phyloP scores from a whole-genome alignment of 2,329 filamentous ascomycete species.

The Colletotrichum australisinense region DNA sequence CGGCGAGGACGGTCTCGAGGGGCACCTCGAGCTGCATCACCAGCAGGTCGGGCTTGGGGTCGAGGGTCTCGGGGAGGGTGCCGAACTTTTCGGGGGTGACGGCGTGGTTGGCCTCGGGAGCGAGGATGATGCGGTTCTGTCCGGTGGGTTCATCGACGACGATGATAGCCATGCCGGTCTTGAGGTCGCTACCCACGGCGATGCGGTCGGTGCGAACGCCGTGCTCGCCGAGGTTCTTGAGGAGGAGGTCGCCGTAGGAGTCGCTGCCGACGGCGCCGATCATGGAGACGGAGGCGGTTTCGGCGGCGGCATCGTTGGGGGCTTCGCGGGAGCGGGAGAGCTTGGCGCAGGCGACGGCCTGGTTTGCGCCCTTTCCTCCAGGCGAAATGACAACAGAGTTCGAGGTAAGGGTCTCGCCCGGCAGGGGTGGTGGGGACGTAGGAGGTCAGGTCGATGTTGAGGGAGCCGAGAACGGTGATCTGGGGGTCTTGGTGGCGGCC shows the following conservation, averaged over 20 bases:
- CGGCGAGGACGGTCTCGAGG: conserved; percentile 71
- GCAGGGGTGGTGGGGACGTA: conserved; percentile 82
- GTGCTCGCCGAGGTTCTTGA: conserved; percentile 66
- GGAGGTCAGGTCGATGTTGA: conserved; percentile 94
- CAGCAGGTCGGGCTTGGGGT: conserved; percentile 68
- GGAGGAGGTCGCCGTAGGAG: conserved; percentile 71
- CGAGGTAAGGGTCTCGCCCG: conserved; percentile 89
- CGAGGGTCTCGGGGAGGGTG: conserved; percentile 40
- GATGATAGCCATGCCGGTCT: conserved; percentile 80
- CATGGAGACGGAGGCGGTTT: conserved; percentile 69
- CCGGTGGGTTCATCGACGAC: conserved; percentile 78
- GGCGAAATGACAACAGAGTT: conserved; percentile 82
- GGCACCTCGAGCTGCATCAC: conserved; percentile 86
- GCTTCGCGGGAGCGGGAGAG: conserved; percentile 68
- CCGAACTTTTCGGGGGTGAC: conserved; percentile 51
- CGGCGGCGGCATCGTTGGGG: conserved; percentile 45
- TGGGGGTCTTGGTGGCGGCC: conserved; percentile 41
- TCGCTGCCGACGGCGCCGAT: conserved; percentile 79
- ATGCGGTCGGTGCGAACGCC: conserved; percentile 72
- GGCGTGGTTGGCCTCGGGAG: conserved; percentile 76
- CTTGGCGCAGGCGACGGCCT: conserved; percentile 89
- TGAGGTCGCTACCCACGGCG: conserved; percentile 48
- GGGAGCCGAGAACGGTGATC: conserved; percentile 89
- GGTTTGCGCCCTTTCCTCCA: conserved; percentile 96
- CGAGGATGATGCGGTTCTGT: conserved; percentile 82